These are phyloP conservation scores for Suhomyces vadensis DNA, from an alignment of 805 yeast genomes.

Conservation along the genomic window DNA sequence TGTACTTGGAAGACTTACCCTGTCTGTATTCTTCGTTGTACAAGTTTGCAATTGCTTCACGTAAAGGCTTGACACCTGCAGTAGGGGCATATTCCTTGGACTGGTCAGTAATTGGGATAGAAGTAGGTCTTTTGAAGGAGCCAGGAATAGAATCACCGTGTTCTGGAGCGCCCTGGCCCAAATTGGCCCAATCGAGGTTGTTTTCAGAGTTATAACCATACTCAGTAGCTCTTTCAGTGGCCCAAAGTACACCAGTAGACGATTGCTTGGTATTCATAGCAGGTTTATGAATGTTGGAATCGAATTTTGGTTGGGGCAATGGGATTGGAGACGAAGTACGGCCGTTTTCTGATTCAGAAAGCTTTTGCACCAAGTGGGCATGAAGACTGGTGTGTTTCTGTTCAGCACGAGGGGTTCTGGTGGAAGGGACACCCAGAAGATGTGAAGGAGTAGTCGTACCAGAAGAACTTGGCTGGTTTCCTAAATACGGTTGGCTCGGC, in stretches of 20 bases:
- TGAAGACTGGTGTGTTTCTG: conserved; percentile 10
- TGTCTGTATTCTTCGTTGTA: conserved; percentile 56
- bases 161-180: conserved; percentile 68
- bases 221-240: conserved; percentile 59
- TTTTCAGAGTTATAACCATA: conserved; percentile 50
- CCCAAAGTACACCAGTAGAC: conserved; percentile 66
- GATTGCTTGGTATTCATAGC: conserved; percentile 60
- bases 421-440: conserved; percentile 17
- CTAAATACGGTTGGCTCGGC: neutral
- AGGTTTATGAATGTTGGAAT: conserved; percentile 50
- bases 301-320: conserved; percentile 47
- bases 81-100: conserved; percentile 62
- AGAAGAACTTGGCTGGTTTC: neutral
- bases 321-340: conserved; percentile 51
- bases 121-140: conserved; percentile 53
- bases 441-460: conserved; percentile 5
- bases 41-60: conserved; percentile 58
- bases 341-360: conserved; percentile 35
- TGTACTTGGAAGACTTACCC: conserved; percentile 51
- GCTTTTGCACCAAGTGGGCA: conserved; percentile 26
- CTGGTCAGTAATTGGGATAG: conserved; percentile 47
- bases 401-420: conserved; percentile 23
- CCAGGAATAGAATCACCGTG: conserved; percentile 61
- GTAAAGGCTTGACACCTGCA: conserved; percentile 53
- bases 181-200: conserved; percentile 51